A percentile compares a stretch with the other conserved stretches of the same genome.
These are phyloP conservation scores for Hyaloperonospora brassicae DNA, from an alignment of 352 stramenopile species.

Conservation along the genomic window DNA sequence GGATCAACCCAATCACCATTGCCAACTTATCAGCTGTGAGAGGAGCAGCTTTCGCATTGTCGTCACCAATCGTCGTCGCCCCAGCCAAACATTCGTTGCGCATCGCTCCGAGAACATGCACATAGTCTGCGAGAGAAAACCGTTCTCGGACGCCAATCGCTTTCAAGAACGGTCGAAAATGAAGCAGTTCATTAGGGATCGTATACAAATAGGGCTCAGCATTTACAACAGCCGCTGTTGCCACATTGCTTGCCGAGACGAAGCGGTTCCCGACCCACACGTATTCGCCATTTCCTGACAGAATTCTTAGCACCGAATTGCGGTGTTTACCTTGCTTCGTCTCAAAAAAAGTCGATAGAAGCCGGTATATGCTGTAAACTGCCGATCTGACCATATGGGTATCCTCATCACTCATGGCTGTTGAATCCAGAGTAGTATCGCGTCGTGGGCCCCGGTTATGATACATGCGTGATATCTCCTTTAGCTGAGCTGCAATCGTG, in stretches of 20 bases:
- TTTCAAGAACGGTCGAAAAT: constrained; percentile 56
- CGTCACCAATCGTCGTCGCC: constrained; percentile 9
- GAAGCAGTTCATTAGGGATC: constrained; percentile 51
- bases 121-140: constrained; percentile 51
- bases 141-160: constrained; percentile 52
- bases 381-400: constrained; percentile 40
- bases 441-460: constrained; percentile 2
- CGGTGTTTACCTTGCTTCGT: constrained; percentile 20
- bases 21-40: constrained; percentile 40
- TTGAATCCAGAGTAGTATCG: constrained; percentile 3
- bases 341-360: constrained; percentile 54
- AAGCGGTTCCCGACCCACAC: constrained; percentile 61
- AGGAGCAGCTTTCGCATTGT: constrained; percentile 6
- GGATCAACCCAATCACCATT: constrained; percentile 51
- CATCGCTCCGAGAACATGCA: constrained; percentile 51
- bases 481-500: constrained; percentile 44
- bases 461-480: constrained; percentile 39
- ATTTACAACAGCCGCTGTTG: constrained; percentile 38
- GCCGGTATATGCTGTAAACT: constrained; percentile 54
- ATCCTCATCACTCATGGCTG: constrained; percentile 12
- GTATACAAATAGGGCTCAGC: constrained; percentile 59
- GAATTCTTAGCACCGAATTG: constrained; percentile 26
- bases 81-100: constrained; percentile 26
- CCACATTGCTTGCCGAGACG: constrained; percentile 43
- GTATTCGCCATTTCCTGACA: constrained; percentile 39